Evolutionary conservation across 176 grass and related monocot species (phyloP).

Genomic region (Zoysia pacifica): DNA sequence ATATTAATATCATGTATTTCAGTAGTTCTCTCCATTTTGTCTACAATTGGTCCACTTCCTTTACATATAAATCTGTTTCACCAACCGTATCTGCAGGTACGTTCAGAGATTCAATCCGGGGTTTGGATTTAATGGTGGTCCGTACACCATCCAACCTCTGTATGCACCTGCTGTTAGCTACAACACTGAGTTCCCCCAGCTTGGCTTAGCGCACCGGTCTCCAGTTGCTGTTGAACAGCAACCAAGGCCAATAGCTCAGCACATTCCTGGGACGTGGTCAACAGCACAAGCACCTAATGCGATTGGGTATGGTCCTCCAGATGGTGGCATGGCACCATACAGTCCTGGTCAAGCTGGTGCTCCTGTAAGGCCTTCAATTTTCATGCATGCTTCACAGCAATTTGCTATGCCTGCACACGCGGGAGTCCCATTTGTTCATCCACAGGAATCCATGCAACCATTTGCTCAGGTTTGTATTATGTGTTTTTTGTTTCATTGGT

Average conservation of each 20-base stretch:
- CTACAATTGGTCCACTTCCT: not conserved
- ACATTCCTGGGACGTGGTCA: constrained; percentile 59
- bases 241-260: constrained; percentile 50
- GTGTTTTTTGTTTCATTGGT: not conserved
- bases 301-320: constrained; percentile 54
- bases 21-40: not conserved
- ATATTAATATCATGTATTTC: not conserved
- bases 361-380: constrained; percentile 53
- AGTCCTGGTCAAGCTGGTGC: constrained; percentile 49
- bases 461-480: constrained; percentile 56
- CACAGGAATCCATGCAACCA: constrained; percentile 54
- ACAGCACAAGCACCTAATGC: constrained; percentile 45
- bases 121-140: constrained; percentile 81
- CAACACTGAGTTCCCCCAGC: constrained; percentile 95
- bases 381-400: constrained; percentile 63
- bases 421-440: constrained; percentile 62
- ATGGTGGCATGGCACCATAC: constrained; percentile 55
- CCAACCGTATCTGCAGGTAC: constrained; percentile 50
- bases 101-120: constrained; percentile 97
- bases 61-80: not conserved
- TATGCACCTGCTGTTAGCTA: constrained; percentile 96
- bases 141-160: constrained; percentile 83
- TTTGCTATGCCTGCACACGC: constrained; percentile 56
- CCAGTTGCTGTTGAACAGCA: constrained; percentile 67
- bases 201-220: constrained; percentile 63